Evolutionary conservation across 225 moss, liverwort and hornwort genomes (phyloP).

Genomic region (Marchantia polymorpha): DNA sequence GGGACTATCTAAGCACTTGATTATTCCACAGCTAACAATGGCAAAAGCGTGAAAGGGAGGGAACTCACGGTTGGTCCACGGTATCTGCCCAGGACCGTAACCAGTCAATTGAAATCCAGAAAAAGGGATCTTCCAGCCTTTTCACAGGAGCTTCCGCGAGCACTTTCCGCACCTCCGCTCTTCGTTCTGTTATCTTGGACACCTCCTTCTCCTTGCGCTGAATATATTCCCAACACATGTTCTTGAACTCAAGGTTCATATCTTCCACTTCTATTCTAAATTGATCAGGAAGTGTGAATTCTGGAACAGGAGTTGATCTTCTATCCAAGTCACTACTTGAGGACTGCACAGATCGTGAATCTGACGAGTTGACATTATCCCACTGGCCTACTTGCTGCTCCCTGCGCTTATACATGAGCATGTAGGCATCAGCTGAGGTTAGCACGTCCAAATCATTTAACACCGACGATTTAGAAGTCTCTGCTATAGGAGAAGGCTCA

Average conservation of each 20-base stretch:
- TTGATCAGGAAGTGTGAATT: slow-evolving; percentile 65
- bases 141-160: slow-evolving; percentile 66
- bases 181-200: slow-evolving; percentile 65
- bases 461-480: slow-evolving; percentile 32
- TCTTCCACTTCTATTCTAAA: slow-evolving; percentile 76
- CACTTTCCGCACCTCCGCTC: slow-evolving; percentile 68
- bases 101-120: slow-evolving; percentile 93
- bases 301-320: slow-evolving; percentile 36
- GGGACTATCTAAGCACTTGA: neutral
- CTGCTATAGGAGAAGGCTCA: slow-evolving; percentile 50
- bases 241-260: slow-evolving; percentile 81
- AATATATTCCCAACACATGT: slow-evolving; percentile 66
- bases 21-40: neutral
- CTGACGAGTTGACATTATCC: slow-evolving; percentile 30
- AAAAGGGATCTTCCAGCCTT: slow-evolving; percentile 64
- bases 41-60: neutral
- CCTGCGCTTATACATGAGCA: slow-evolving; percentile 88
- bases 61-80: slow-evolving; percentile 72
- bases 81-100: slow-evolving; percentile 90
- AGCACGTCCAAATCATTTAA: slow-evolving; percentile 53
- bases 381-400: slow-evolving; percentile 45
- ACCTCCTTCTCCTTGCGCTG: slow-evolving; percentile 71
- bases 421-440: slow-evolving; percentile 98
- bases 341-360: slow-evolving; percentile 22
- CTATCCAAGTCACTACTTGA: slow-evolving; percentile 52